Conservation (phyloP, 257 asterid genomes). For the Gentiana dahurica region DNA sequence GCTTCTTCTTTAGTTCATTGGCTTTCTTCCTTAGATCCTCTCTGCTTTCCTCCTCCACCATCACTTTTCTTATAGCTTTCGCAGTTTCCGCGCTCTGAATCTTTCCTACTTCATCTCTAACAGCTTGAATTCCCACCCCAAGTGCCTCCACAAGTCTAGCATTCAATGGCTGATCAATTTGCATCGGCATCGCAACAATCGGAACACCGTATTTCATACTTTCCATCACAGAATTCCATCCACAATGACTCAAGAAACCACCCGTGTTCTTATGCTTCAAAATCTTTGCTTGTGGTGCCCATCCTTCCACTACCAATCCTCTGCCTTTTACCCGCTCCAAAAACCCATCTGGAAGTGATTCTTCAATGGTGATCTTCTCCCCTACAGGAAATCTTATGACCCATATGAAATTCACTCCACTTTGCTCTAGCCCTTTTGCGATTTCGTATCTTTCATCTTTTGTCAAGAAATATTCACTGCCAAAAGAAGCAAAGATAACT, state of each 20-base stretch:
- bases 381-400: constrained; percentile 32
- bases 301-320: constrained; percentile 37
- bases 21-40: constrained; percentile 22
- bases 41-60: constrained; percentile 21
- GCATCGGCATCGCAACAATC: constrained; percentile 52
- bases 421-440: constrained; percentile 46
- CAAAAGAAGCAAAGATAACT: constrained; percentile 45
- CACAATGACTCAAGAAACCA: constrained; percentile 55
- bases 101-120: constrained; percentile 27
- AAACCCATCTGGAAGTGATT: constrained; percentile 39
- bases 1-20: constrained; percentile 19
- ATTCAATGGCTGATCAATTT: constrained; percentile 56
- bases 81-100: constrained; percentile 32
- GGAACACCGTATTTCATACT: constrained; percentile 39
- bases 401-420: constrained; percentile 51
- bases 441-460: constrained; percentile 37
- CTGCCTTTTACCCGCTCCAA: constrained; percentile 27
- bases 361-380: constrained; percentile 2
- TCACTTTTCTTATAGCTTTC: constrained; percentile 28
- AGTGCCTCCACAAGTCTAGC: constrained; percentile 42
- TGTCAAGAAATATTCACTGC: constrained; percentile 46
- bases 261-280: constrained; percentile 36
- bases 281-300: constrained; percentile 53
- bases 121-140: constrained; percentile 46
- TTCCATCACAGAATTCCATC: constrained; percentile 62